Percentiles rank a stretch among this genome's conserved stretches.
phyloP scores from a whole-genome alignment of 2,329 filamentous ascomycete species.

The Teratosphaeria pseudoeucalypti region DNA sequence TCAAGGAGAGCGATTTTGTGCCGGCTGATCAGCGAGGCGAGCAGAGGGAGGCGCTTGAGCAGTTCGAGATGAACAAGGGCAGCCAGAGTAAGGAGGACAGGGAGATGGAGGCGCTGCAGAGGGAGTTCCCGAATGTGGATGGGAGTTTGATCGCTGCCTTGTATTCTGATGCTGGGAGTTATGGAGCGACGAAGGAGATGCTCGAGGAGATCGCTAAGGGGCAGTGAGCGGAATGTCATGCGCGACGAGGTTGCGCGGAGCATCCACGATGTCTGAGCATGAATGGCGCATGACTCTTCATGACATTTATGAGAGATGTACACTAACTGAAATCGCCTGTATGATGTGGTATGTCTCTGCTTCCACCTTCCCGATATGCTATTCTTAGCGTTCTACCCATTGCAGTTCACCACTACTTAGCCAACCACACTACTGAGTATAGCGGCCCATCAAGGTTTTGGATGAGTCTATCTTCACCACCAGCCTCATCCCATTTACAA shows the following conservation, averaged over 20 bases:
- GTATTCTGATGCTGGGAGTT: conserved; percentile 32
- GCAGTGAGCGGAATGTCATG: background rate
- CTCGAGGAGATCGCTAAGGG: conserved; percentile 27
- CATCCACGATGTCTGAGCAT: background rate
- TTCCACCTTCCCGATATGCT: background rate
- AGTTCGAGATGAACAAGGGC: conserved; percentile 34
- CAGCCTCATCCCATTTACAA: background rate
- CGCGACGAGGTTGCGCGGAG: background rate
- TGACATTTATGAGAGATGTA: background rate
- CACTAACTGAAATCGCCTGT: background rate
- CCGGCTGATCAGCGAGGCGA: conserved; percentile 28
- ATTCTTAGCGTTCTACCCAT: background rate
- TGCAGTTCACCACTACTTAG: background rate
- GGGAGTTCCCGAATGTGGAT: conserved; percentile 36
- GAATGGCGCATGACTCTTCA: background rate
- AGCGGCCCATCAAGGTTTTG: background rate
- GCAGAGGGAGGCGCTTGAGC: conserved; percentile 31
- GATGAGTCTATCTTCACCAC: background rate
- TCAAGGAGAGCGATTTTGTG: conserved; percentile 28
- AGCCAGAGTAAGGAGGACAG: conserved; percentile 29
- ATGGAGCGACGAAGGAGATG: conserved; percentile 36
- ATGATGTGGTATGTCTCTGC: background rate
- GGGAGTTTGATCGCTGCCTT: conserved; percentile 36
- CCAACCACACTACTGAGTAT: background rate
- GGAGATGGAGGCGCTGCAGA: conserved; percentile 32